A percentile compares a stretch with the other conserved stretches of the same genome.
phyloP scores from a whole-genome alignment of 2,329 filamentous ascomycete species.

The Niveomyces coronatus region DNA sequence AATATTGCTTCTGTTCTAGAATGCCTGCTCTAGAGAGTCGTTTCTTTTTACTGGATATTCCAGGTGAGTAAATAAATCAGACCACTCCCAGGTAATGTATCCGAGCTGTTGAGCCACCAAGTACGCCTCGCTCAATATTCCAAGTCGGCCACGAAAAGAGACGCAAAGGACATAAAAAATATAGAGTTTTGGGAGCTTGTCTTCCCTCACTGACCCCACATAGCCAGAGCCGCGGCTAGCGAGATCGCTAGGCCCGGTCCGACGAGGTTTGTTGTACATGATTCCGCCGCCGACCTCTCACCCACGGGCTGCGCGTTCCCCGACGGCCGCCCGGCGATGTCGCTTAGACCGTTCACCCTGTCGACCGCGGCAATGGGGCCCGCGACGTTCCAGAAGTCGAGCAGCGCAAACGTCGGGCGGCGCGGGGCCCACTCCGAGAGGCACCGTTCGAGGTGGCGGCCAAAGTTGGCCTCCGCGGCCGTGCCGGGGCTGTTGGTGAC shows the following conservation, averaged over 20 bases:
- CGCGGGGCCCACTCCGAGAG: slow-evolving; percentile 45
- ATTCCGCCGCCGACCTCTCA: not conserved
- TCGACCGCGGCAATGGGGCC: slow-evolving; percentile 62
- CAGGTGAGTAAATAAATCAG: too few species aligned
- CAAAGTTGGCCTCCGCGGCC: slow-evolving; percentile 40
- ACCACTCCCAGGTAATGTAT: too few species aligned
- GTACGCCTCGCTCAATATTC: too few species aligned
- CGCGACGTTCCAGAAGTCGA: slow-evolving; percentile 71
- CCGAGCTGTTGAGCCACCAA: too few species aligned
- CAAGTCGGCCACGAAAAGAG: too few species aligned
- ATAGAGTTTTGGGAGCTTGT: not conserved
- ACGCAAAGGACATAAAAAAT: too few species aligned
- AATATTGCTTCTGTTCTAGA: too few species aligned
- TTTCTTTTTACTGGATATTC: too few species aligned
- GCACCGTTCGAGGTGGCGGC: slow-evolving; percentile 44
- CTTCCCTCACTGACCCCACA: not conserved
- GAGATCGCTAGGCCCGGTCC: not conserved
- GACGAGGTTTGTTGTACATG: not conserved
- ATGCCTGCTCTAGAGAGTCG: too few species aligned
- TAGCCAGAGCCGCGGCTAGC: not conserved
- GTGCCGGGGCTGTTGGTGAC: slow-evolving; percentile 56
- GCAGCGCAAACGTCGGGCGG: slow-evolving; percentile 64
- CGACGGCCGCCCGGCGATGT: slow-evolving; percentile 24
- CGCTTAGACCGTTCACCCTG: slow-evolving; percentile 47
- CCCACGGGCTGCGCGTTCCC: slow-evolving; percentile 13